Conservation (phyloP, 2,329 filamentous ascomycete species). For the Pseudocercospora pini-densiflorae region DNA sequence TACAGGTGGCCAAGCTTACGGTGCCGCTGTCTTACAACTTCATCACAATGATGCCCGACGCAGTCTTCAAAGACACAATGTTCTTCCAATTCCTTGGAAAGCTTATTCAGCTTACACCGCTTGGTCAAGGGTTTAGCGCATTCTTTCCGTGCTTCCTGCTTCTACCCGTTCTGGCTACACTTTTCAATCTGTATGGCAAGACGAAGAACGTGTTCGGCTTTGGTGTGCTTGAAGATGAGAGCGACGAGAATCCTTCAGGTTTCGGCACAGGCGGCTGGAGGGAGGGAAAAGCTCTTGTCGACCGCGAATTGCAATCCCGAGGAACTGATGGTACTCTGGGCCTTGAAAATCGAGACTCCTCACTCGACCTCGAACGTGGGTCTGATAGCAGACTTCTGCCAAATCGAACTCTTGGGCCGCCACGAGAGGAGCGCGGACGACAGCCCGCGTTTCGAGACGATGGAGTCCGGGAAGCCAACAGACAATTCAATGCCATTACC, state of each 20-base stretch:
- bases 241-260: slow-evolving; percentile 64
- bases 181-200: slow-evolving; percentile 88
- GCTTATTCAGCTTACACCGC: slow-evolving; percentile 78
- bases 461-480: slow-evolving; percentile 32
- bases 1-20: slow-evolving; percentile 88
- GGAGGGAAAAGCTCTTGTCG: slow-evolving; percentile 88
- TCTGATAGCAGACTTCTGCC: slow-evolving; percentile 9
- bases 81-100: slow-evolving; percentile 88
- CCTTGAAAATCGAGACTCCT: slow-evolving; percentile 35
- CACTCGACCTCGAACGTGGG: slow-evolving; percentile 35
- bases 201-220: slow-evolving; percentile 79
- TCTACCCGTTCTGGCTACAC: slow-evolving; percentile 79
- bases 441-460: slow-evolving; percentile 21
- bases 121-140: slow-evolving; percentile 83
- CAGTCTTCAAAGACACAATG: slow-evolving; percentile 74
- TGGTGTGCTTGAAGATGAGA: slow-evolving; percentile 76
- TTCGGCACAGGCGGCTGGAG: slow-evolving; percentile 86
- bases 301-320: slow-evolving; percentile 67
- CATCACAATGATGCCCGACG: slow-evolving; percentile 78
- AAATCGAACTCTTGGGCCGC: background rate
- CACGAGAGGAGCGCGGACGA: slow-evolving; percentile 12
- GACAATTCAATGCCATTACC: slow-evolving; percentile 39
- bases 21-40: slow-evolving; percentile 97
- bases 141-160: slow-evolving; percentile 89
- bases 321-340: slow-evolving; percentile 42